These are phyloP conservation scores for Albugo candida DNA, from an alignment of 352 stramenopile genomes.

Conservation along the genomic window DNA sequence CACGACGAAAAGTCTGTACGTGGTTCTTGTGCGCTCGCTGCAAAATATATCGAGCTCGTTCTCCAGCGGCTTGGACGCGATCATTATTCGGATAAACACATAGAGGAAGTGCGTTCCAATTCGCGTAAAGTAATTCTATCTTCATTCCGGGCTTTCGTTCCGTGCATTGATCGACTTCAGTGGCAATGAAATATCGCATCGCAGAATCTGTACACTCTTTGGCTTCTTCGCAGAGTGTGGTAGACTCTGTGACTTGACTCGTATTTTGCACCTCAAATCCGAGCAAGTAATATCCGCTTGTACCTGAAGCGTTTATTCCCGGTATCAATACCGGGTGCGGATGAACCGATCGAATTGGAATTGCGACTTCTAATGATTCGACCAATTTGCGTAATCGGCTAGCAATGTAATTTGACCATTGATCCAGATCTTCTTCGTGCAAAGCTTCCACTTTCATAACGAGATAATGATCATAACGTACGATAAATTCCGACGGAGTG, in stretches of 20 bases:
- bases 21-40: conserved; percentile 30
- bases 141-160: conserved; percentile 44
- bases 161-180: conserved; percentile 29
- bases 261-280: conserved; percentile 23
- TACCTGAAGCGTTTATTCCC: neutral
- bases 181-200: conserved; percentile 62
- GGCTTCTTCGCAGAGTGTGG: conserved; percentile 10
- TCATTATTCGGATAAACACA: conserved; percentile 23
- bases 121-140: conserved; percentile 30
- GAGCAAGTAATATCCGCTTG: conserved; percentile 46
- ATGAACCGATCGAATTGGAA: conserved; percentile 37
- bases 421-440: conserved; percentile 32
- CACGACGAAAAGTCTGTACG: too few species aligned
- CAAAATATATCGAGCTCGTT: conserved; percentile 64
- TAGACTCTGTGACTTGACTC: conserved; percentile 2
- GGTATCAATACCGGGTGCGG: conserved; percentile 4
- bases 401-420: conserved; percentile 60
- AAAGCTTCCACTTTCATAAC: conserved; percentile 31
- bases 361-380: conserved; percentile 53
- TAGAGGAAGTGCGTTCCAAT: conserved; percentile 51
- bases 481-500: conserved; percentile 44
- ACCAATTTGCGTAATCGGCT: conserved; percentile 72
- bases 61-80: conserved; percentile 28
- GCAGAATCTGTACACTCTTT: conserved; percentile 28
- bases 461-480: conserved; percentile 73